Conservation (phyloP, 2,329 filamentous ascomycete genomes). For the Salinomyces thailandicus region DNA sequence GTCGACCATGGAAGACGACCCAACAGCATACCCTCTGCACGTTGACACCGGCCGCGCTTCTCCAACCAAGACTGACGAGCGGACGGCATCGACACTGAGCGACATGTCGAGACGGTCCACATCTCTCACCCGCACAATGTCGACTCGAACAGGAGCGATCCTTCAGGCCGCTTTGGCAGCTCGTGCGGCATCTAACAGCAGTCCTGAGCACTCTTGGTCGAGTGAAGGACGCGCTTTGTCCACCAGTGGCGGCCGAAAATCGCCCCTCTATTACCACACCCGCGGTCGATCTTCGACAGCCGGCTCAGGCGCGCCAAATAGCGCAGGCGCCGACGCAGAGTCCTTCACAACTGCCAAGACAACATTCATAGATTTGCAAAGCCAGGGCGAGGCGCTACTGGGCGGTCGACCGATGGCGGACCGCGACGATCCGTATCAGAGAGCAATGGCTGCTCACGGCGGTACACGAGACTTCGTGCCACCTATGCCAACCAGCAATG, state of each 20-base stretch:
- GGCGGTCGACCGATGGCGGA: conserved; percentile 30
- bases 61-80: conserved; percentile 38
- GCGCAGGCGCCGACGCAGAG: conserved; percentile 30
- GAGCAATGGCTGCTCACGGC: conserved; percentile 19
- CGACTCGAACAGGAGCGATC: conserved; percentile 34
- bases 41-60: conserved; percentile 30
- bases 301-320: conserved; percentile 5
- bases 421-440: conserved; percentile 24
- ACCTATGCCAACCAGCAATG: background rate
- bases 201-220: conserved; percentile 7
- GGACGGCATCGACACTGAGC: conserved; percentile 47
- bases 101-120: conserved; percentile 39
- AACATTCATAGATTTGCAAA: conserved; percentile 39
- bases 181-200: conserved; percentile 3
- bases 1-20: conserved; percentile 13
- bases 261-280: conserved; percentile 17
- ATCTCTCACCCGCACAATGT: conserved; percentile 35
- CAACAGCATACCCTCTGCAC: conserved; percentile 8
- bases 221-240: conserved; percentile 20
- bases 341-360: conserved; percentile 43
- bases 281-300: conserved; percentile 9
- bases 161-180: conserved; percentile 22
- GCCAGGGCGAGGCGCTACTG: conserved; percentile 44
- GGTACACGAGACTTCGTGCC: conserved; percentile 2
- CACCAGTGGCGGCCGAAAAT: conserved; percentile 28